Conservation (phyloP, 495 filamentous ascomycete species). For the Copromyces sp. region DNA sequence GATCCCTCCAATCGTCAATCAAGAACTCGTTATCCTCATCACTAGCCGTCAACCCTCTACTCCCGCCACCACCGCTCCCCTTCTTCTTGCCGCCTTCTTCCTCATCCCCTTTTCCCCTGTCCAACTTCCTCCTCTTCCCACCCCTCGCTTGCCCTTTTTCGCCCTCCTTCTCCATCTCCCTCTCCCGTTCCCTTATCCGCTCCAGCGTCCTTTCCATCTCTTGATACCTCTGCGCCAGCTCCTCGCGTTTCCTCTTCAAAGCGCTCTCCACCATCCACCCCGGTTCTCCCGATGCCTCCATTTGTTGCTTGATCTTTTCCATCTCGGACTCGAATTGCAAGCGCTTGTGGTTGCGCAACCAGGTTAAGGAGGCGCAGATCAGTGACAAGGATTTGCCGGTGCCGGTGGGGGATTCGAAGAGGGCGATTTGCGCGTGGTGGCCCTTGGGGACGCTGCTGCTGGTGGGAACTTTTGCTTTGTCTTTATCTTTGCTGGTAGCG, state of each 20-base stretch:
- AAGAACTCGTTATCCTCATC: constrained; percentile 65
- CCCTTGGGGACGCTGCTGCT: constrained; percentile 30
- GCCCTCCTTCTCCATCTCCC: constrained; percentile 41
- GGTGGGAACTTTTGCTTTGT: neutral
- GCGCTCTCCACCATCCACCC: constrained; percentile 77
- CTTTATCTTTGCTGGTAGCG: neutral
- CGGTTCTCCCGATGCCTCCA: constrained; percentile 57
- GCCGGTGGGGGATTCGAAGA: constrained; percentile 89
- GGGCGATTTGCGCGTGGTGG: constrained; percentile 63
- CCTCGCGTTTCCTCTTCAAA: constrained; percentile 55
- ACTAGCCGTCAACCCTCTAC: constrained; percentile 18
- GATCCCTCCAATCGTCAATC: constrained; percentile 73
- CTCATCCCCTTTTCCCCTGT: constrained; percentile 8
- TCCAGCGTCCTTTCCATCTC: constrained; percentile 63
- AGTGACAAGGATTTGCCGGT: constrained; percentile 93
- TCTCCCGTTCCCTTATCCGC: constrained; percentile 59
- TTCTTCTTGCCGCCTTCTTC: constrained; percentile 14
- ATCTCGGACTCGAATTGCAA: constrained; percentile 46
- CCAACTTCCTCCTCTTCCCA: constrained; percentile 17
- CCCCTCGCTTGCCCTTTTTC: constrained; percentile 26
- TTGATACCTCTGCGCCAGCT: constrained; percentile 52
- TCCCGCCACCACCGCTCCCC: constrained; percentile 8
- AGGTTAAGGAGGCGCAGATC: constrained; percentile 87
- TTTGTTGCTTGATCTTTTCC: constrained; percentile 25
- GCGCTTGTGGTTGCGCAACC: constrained; percentile 79